Evolutionary conservation across 2,329 filamentous ascomycete species (phyloP).

Genomic region (Beauveria sp.): DNA sequence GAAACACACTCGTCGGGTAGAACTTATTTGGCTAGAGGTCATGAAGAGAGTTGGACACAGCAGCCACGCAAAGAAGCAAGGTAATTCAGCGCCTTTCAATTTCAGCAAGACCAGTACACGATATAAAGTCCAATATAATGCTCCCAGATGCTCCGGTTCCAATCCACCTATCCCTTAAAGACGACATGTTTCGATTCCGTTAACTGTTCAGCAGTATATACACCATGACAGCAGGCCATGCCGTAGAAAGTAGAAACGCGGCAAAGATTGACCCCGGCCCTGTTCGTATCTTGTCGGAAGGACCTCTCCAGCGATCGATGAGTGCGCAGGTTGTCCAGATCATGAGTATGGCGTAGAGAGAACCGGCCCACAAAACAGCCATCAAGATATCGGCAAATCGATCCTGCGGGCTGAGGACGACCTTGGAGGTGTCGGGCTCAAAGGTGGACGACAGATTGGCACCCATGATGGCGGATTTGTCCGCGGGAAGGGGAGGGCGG

Average conservation of each 20-base stretch:
- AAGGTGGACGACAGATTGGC: constrained; percentile 32
- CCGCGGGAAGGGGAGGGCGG: no score
- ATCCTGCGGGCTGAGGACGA: constrained; percentile 26
- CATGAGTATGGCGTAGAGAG: constrained; percentile 32
- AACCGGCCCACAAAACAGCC: constrained; percentile 26
- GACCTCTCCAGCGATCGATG: constrained; percentile 35
- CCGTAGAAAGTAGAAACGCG: constrained; percentile 26
- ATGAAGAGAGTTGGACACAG: background rate
- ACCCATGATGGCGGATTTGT: constrained; percentile 26
- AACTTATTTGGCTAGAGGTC: background rate
- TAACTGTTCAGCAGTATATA: constrained; percentile 21
- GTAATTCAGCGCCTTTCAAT: constrained; percentile 2
- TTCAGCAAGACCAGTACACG: background rate
- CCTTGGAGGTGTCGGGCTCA: constrained; percentile 30
- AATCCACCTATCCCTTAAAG: background rate
- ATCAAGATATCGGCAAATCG: constrained; percentile 23
- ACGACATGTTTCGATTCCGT: background rate
- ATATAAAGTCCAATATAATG: background rate
- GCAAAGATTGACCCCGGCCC: constrained; percentile 22
- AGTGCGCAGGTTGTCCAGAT: constrained; percentile 35
- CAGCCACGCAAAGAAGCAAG: background rate
- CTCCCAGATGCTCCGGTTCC: background rate
- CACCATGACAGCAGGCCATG: constrained; percentile 29
- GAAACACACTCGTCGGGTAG: constrained; percentile 36
- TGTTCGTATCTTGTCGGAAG: constrained; percentile 26